phyloP scores from a whole-genome alignment of 768 basidiomycete genomes.

The Termitomyces sp. region DNA sequence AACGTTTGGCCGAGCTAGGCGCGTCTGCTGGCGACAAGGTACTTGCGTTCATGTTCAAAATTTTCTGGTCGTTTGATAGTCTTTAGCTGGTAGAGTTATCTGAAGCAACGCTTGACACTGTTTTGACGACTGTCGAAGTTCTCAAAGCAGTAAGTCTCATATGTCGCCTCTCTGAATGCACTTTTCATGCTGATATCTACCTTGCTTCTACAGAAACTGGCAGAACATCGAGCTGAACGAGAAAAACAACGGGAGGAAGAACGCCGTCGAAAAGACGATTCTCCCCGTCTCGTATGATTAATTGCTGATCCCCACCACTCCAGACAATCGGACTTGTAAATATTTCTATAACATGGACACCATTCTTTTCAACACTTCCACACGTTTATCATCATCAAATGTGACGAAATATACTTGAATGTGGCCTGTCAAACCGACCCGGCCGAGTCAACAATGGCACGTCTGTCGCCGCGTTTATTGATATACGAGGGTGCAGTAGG shows the following conservation, averaged over 20 bases:
- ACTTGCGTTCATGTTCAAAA: slow-evolving; percentile 8
- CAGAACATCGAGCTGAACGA: slow-evolving; percentile 46
- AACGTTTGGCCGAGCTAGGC: slow-evolving; percentile 37
- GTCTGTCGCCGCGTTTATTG: slow-evolving; percentile 14
- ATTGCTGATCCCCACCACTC: neutral
- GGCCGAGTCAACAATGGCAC: neutral
- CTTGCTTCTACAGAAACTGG: slow-evolving; percentile 38
- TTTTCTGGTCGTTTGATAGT: neutral
- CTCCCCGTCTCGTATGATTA: slow-evolving; percentile 9
- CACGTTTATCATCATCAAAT: neutral
- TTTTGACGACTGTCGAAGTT: slow-evolving; percentile 49
- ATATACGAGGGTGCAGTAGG: slow-evolving; percentile 17
- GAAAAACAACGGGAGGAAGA: slow-evolving; percentile 30
- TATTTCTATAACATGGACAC: neutral
- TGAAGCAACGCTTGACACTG: slow-evolving; percentile 59
- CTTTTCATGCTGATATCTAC: slow-evolving; percentile 13
- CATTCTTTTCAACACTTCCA: neutral
- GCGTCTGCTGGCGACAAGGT: slow-evolving; percentile 48
- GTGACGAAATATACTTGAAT: neutral
- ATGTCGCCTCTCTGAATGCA: neutral
- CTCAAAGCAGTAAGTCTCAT: slow-evolving; percentile 51
- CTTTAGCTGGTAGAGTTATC: slow-evolving; percentile 57
- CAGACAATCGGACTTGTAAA: neutral
- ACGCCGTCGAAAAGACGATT: slow-evolving; percentile 17
- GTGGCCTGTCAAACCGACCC: neutral